Base-by-base conservation (phyloP, 495 filamentous ascomycete species). In the Xylaria intraflava region DNA sequence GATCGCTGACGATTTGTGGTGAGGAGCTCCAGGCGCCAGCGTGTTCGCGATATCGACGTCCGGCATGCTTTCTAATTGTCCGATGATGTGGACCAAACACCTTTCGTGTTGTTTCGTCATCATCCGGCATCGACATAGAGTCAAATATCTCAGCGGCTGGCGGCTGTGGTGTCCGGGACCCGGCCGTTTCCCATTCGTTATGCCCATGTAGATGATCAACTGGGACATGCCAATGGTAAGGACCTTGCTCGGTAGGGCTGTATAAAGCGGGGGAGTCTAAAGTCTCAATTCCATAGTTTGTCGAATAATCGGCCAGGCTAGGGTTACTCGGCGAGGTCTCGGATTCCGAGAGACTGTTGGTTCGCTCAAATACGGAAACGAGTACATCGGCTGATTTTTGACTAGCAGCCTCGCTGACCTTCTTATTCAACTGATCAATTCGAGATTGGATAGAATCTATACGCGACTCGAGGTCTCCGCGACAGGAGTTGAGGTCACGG, bases 301-400 rank as follows among this genome's bases (percentile, higher is more conserved):
- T 39, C 47, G 41, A 40, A 53, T 54, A 62, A 47, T 65, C 66
- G 55, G 53, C 66, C 1, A 46, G 48, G 45, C 70, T 76, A 39
- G 53, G 65, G 16, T 67, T 59, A 31, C 67, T 70, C n/a, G 66
- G 65, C 16, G 67, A 55, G 1, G 67, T 68, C 0, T 57, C 57
- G 4, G 67, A 67, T 31, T 81, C 78, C 0, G 85, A 86, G 7
- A 78, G 78, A 64, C 83, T 86, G 51, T 82, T 88, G 1, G 83
- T 80, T 17, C 83, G 75, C 61, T 89, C 85, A 57, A 90, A 90
- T 4, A 90, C 83, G 0, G 86, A 89, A 3, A 78, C 74, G 33
- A 82, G 69, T 35, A 64, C 68, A 20, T 75, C 75, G 5, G 69
- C 74, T 3, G 69, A 73, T 11, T 64, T 33, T 67, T 75, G 42